Evolutionary conservation across 2,329 filamentous ascomycete species (phyloP).

Genomic region (Drechslerella stenobrocha): DNA sequence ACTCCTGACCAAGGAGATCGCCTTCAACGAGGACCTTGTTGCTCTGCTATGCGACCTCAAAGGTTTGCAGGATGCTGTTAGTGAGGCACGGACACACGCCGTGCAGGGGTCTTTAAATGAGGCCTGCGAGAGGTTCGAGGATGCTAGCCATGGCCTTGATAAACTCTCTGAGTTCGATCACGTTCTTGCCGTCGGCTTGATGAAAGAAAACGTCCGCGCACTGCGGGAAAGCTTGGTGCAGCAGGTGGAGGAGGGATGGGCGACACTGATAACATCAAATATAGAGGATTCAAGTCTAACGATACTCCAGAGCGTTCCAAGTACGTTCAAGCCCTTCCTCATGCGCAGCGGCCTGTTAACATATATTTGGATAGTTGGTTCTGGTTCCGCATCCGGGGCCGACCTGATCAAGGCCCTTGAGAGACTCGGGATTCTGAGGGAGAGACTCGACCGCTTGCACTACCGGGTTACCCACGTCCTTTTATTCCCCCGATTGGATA

Average conservation of each 20-base stretch:
- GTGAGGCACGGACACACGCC: slow-evolving; percentile 34
- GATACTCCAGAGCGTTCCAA: slow-evolving; percentile 61
- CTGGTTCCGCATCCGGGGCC: slow-evolving; percentile 64
- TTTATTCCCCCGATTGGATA: slow-evolving; percentile 50
- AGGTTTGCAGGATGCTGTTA: slow-evolving; percentile 49
- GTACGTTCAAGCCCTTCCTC: slow-evolving; percentile 55
- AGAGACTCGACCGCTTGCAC: slow-evolving; percentile 51
- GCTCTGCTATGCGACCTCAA: slow-evolving; percentile 49
- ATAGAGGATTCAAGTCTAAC: slow-evolving; percentile 61
- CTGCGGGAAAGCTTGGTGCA: slow-evolving; percentile 45
- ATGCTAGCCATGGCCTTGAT: slow-evolving; percentile 44
- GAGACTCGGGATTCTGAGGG: slow-evolving; percentile 62
- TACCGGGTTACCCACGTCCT: slow-evolving; percentile 50
- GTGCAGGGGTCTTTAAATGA: slow-evolving; percentile 36
- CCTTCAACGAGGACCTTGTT: slow-evolving; percentile 51
- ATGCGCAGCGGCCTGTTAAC: slow-evolving; percentile 19
- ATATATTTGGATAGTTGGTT: slow-evolving; percentile 54
- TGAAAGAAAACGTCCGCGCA: slow-evolving; percentile 50
- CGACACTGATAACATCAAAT: slow-evolving; percentile 67
- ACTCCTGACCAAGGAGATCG: slow-evolving; percentile 50
- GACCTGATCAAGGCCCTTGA: slow-evolving; percentile 66
- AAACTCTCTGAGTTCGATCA: slow-evolving; percentile 46
- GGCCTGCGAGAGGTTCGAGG: slow-evolving; percentile 46
- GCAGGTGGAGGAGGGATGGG: slow-evolving; percentile 70
- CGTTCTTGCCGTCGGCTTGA: slow-evolving; percentile 50